phyloP scores from a whole-genome alignment of 31 red algal genomes.

The Bonnemaisonia californica region DNA sequence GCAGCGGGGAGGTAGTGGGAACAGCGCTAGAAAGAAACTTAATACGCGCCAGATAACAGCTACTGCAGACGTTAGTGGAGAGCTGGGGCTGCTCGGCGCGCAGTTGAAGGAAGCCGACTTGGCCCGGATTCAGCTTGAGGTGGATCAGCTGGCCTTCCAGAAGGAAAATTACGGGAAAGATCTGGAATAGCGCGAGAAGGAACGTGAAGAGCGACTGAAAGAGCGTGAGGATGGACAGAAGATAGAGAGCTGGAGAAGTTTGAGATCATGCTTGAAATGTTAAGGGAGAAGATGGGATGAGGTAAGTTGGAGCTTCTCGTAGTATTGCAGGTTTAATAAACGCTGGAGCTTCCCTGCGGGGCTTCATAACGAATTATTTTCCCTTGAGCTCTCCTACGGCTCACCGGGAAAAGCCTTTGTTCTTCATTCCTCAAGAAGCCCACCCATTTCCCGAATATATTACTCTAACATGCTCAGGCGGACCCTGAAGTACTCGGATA shows the following conservation, averaged over 20 bases:
- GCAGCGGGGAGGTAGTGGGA: not conserved
- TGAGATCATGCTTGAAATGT: not conserved
- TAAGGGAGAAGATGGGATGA: not conserved
- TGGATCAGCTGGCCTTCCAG: conserved; percentile 6
- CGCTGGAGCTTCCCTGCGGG: conserved; percentile 3
- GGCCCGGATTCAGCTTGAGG: not conserved
- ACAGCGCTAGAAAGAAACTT: not conserved
- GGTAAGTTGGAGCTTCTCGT: not conserved
- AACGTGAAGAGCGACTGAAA: conserved; percentile 3
- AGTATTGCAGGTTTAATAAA: not conserved
- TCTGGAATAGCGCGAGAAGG: conserved; percentile 20
- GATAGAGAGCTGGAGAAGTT: conserved; percentile 26
- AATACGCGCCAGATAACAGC: not conserved
- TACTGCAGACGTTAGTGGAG: conserved; percentile 6
- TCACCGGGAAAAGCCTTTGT: not conserved
- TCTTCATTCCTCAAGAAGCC: not conserved
- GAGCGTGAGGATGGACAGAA: conserved; percentile 10
- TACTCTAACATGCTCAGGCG: not conserved
- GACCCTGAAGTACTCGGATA: not conserved
- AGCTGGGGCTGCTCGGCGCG: not conserved
- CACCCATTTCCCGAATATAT: not conserved
- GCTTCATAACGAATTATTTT: conserved; percentile 16
- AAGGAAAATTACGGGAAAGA: conserved; percentile 9
- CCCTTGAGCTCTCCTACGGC: conserved; percentile 7
- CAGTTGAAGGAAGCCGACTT: conserved; percentile 27